These are phyloP conservation scores for Coemansia sp. DNA, from an alignment of 192 early-diverging fungal genomes.

Conservation along the genomic window DNA sequence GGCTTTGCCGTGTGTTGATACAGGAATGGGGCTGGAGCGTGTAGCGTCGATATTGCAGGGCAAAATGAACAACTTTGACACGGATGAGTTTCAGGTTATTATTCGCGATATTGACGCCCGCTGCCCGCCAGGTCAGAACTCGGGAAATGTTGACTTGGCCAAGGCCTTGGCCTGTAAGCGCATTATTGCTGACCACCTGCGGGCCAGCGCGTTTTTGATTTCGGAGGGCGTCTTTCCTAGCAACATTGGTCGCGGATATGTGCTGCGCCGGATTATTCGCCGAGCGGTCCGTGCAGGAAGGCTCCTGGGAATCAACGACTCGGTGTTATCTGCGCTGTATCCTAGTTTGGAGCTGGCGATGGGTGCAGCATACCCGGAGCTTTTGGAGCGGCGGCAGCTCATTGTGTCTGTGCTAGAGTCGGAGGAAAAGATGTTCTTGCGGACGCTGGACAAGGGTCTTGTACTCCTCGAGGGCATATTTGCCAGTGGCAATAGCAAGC, in stretches of 20 bases:
- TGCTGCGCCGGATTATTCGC: conserved; percentile 92
- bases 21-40: conserved; percentile 97
- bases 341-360: conserved; percentile 89
- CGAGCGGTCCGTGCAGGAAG: conserved; percentile 90
- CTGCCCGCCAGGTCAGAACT: conserved; percentile 5
- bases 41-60: conserved; percentile 90
- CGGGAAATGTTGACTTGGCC: conserved; percentile 67
- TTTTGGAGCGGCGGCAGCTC: conserved; percentile 67
- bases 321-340: conserved; percentile 88
- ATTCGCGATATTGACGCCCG: conserved; percentile 77
- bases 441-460: conserved; percentile 92
- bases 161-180: conserved; percentile 90
- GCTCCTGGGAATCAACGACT: conserved; percentile 81
- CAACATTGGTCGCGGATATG: conserved; percentile 99
- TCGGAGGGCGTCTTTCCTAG: conserved; percentile 93
- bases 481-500: conserved; percentile 48
- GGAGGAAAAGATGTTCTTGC: conserved; percentile 89
- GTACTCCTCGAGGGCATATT: conserved; percentile 85
- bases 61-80: conserved; percentile 96
- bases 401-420: conserved; percentile 89
- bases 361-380: conserved; percentile 91
- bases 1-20: conserved; percentile 95
- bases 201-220: conserved; percentile 93
- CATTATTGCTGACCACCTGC: conserved; percentile 96
- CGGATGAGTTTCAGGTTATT: conserved; percentile 83